A percentile compares a stretch with the other conserved stretches of the same genome.
phyloP scores from a whole-genome alignment of 2,329 filamentous ascomycete species.

The Penicillium sp. region DNA sequence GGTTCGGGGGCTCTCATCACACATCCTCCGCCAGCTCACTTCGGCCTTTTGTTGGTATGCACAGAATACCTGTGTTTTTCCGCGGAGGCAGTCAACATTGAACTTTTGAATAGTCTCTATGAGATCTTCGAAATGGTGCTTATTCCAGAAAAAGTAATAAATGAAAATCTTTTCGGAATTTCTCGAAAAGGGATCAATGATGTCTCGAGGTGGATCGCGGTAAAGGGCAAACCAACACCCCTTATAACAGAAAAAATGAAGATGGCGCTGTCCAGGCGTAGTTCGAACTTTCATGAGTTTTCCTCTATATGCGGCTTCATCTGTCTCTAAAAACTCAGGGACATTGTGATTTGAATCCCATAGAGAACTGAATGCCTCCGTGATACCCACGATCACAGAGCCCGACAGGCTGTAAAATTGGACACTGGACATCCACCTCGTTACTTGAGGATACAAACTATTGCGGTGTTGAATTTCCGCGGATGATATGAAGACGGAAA shows the following conservation, averaged over 20 bases:
- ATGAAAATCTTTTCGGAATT: not conserved
- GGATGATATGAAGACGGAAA: not conserved
- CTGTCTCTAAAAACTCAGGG: not conserved
- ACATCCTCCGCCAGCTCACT: not conserved
- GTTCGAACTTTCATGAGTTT: not conserved
- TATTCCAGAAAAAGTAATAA: not conserved
- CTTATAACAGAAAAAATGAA: not conserved
- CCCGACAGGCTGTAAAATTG: not conserved
- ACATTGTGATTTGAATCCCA: not conserved
- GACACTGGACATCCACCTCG: not conserved
- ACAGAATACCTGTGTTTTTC: not conserved
- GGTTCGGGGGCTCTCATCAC: not conserved
- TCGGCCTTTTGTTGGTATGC: not conserved
- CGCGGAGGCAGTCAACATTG: not conserved
- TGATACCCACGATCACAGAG: not conserved
- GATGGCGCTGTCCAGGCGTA: not conserved
- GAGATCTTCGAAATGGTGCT: not conserved
- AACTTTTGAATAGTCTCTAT: not conserved
- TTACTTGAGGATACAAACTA: constrained; percentile 2
- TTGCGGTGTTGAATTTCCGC: constrained; percentile 1
- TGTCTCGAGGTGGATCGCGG: not conserved
- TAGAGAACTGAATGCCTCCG: not conserved
- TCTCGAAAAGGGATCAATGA: not conserved
- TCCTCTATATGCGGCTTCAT: not conserved
- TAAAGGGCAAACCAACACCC: not conserved